phyloP scores from a whole-genome alignment of 805 yeast genomes.

The Blastobotrys peoriensis region DNA sequence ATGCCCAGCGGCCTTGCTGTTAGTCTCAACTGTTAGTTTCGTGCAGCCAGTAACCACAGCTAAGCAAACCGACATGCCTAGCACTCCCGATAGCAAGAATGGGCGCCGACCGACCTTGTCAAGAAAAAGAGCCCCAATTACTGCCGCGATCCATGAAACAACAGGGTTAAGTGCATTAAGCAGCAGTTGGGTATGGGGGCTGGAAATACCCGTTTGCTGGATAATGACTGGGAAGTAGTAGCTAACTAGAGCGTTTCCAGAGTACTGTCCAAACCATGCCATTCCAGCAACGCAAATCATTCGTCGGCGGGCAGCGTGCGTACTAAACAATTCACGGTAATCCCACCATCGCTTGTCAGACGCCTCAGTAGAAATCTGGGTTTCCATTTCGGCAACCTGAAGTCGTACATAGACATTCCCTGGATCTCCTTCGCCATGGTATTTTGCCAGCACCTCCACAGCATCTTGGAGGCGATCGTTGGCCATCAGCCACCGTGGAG shows the following conservation, averaged over 20 bases:
- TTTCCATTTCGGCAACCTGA: conserved; percentile 12
- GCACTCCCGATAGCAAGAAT: conserved; percentile 42
- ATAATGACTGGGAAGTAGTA: conserved; percentile 49
- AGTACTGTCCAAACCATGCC: conserved; percentile 10
- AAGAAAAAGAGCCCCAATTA: conserved; percentile 1
- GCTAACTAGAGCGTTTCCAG: conserved; percentile 14
- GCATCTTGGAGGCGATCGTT: conserved; percentile 46
- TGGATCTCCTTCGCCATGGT: conserved; percentile 15
- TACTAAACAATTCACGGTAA: conserved; percentile 6
- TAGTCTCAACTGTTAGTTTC: conserved; percentile 18
- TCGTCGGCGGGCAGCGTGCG: conserved; percentile 9
- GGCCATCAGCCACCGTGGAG: conserved; percentile 75
- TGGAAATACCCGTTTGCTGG: conserved; percentile 47
- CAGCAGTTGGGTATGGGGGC: conserved; percentile 7
- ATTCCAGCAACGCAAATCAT: conserved; percentile 4
- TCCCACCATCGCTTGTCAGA: conserved; percentile 1
- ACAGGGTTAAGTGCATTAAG: conserved; percentile 11
- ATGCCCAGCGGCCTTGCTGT: conserved; percentile 17
- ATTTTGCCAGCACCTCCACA: conserved; percentile 30
- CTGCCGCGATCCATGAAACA: conserved; percentile 1
- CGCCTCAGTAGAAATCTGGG: conserved; percentile 8
- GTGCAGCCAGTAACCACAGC: conserved; percentile 17
- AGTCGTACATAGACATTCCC: conserved; percentile 7
- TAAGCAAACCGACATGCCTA: conserved; percentile 35
- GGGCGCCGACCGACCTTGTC: conserved; percentile 54